phyloP scores from a whole-genome alignment of 2,329 filamentous ascomycete species.

The Fusarium graminum region DNA sequence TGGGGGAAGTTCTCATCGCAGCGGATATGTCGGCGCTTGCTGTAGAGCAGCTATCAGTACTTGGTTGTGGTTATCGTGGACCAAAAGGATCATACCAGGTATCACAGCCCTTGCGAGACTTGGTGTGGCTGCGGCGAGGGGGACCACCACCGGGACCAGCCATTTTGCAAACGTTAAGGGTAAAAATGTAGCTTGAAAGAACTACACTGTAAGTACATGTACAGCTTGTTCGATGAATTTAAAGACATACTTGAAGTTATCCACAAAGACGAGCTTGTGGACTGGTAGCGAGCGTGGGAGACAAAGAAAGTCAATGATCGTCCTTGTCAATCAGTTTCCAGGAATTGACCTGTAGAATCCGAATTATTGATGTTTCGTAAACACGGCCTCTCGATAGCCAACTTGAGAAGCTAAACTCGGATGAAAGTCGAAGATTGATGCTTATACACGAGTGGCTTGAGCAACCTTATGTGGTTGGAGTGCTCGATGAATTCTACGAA shows the following conservation, averaged over 20 bases:
- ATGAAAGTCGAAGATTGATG: constrained; percentile 32
- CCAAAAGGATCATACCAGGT: constrained; percentile 73
- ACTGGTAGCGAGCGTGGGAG: constrained; percentile 57
- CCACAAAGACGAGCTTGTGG: constrained; percentile 50
- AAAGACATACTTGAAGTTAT: constrained; percentile 50
- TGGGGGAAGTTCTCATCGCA: constrained; percentile 98
- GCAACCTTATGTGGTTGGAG: constrained; percentile 33
- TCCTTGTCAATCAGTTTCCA: constrained; percentile 30
- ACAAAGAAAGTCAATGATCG: constrained; percentile 31
- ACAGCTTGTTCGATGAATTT: constrained; percentile 6
- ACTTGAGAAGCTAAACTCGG: constrained; percentile 21
- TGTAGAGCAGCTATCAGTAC: constrained; percentile 45
- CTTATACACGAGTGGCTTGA: constrained; percentile 38
- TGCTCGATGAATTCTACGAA: constrained; percentile 42
- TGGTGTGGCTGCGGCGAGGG: constrained; percentile 90
- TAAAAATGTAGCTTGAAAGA: constrained; percentile 53
- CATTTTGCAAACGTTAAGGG: constrained; percentile 68
- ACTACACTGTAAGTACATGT: constrained; percentile 40
- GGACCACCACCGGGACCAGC: constrained; percentile 95
- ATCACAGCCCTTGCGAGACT: constrained; percentile 98
- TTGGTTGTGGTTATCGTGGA: background rate
- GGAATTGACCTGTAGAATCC: constrained; percentile 33
- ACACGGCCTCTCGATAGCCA: constrained; percentile 31
- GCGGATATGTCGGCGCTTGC: constrained; percentile 94
- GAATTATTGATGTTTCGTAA: constrained; percentile 28